Evolutionary conservation across 768 basidiomycete species (phyloP).

Genomic region (Lactifluus piperatus): DNA sequence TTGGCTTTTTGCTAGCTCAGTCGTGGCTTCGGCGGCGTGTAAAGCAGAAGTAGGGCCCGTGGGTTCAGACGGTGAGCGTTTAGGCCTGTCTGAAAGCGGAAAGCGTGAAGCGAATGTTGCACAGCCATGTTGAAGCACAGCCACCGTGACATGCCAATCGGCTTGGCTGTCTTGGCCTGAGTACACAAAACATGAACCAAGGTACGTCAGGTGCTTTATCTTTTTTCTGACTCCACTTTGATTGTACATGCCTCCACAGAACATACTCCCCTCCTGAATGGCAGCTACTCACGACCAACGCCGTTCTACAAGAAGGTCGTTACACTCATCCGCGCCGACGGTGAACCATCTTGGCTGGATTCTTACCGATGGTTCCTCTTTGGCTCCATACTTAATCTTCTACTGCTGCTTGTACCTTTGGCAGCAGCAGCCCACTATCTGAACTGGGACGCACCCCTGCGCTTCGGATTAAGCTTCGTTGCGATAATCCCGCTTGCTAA

Average conservation of each 20-base stretch:
- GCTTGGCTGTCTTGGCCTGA: too few species aligned
- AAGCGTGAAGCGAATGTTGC: too few species aligned
- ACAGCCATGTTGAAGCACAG: too few species aligned
- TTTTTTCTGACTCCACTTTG: too few species aligned
- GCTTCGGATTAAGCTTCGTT: conserved; percentile 67
- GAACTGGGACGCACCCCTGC: conserved; percentile 71
- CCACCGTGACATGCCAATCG: too few species aligned
- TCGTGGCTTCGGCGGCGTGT: too few species aligned
- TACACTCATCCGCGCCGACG: conserved; percentile 44
- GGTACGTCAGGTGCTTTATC: too few species aligned
- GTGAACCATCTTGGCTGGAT: conserved; percentile 49
- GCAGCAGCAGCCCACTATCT: conserved; percentile 53
- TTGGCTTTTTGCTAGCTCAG: too few species aligned
- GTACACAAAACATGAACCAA: too few species aligned
- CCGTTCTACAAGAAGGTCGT: conserved; percentile 31
- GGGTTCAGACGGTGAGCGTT: too few species aligned
- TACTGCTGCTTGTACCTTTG: conserved; percentile 76
- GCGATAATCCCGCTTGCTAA: conserved; percentile 85
- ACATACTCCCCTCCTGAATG: conserved; percentile 19
- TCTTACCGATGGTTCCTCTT: conserved; percentile 57
- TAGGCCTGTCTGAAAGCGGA: too few species aligned
- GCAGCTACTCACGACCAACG: conserved; percentile 33
- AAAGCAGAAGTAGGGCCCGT: too few species aligned
- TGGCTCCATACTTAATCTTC: conserved; percentile 61
- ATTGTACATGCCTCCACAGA: conserved; percentile 11